Evolutionary conservation across 441 rosid genomes (phyloP), one percentile per base, ranked within the genome.

Genomic region (Erodium texanum): DNA sequence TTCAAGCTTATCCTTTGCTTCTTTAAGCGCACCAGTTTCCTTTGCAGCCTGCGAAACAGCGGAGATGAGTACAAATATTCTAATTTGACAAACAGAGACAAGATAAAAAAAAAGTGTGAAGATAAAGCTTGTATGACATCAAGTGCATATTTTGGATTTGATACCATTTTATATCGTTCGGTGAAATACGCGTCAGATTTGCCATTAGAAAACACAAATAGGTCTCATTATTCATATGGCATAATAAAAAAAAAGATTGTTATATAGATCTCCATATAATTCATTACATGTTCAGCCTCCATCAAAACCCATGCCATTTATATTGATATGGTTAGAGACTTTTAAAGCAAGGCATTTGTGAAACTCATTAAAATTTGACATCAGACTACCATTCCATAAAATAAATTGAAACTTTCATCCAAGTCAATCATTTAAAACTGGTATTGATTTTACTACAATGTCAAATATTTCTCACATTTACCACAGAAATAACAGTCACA

Each of bases 1-100:
- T 83, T 92, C 98, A 61, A 95, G 98, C 83, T 92, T 92, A 83
- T 94, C 91, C 78, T 94, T 94, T 54, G 98, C 99, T 79, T 94
- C 99, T 77, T 92, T 89, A 34, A 94, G 88, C 45, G 98, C 99
- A 54, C 99, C 99, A 0, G 99, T 92, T 79, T 94, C 98, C 83
- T 94, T 89, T 68, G 99, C 84, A 72, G 89, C 99, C 99, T 94
- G 80, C 66, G 77, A 50, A 71, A 62, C 65, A 24, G 75, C 62
- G 63, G 62, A 81, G 54, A 73, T 65, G 16, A 20, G 74, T 62
- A 10, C 38, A 23, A 61, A 48, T 36, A 64, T 29, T 59, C 32
- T 5, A 71, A 23, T 50, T 59, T 62, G 24, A 70, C 67, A 63
- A 24, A 18, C 34, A 73, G 62, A 67, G 41, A 73, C 27, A 70